These are phyloP conservation scores for Mixia osmundae DNA, from an alignment of 1,284 basidiomycete species.

Conservation along the genomic window DNA sequence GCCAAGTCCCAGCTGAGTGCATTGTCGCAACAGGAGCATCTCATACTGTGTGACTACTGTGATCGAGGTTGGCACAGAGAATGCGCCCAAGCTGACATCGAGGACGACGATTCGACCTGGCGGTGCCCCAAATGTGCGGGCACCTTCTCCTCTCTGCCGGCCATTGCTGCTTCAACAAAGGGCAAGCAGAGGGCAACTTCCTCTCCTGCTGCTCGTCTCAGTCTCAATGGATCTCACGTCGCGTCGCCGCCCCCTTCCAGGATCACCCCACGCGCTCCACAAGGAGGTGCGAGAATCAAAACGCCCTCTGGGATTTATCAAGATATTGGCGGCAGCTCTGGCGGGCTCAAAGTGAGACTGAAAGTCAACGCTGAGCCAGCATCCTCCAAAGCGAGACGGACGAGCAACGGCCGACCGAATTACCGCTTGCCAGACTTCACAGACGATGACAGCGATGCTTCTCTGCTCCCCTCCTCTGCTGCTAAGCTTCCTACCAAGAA, in stretches of 20 bases:
- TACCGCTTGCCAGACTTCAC: neutral
- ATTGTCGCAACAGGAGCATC: constrained; percentile 54
- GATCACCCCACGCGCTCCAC: neutral
- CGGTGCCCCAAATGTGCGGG: constrained; percentile 33
- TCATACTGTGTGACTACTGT: constrained; percentile 83
- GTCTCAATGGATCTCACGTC: neutral
- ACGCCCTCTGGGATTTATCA: neutral
- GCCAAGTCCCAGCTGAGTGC: no score
- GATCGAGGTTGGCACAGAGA: constrained; percentile 90
- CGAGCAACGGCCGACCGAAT: neutral
- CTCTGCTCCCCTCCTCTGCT: neutral
- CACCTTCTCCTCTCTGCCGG: no score
- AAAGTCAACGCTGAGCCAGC: neutral
- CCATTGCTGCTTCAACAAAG: no score
- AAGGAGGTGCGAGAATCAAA: neutral
- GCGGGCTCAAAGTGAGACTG: no score
- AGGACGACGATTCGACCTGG: constrained; percentile 4
- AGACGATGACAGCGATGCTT: neutral
- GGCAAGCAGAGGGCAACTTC: no score
- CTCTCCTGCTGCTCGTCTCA: neutral
- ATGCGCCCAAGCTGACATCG: constrained; percentile 26
- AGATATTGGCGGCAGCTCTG: no score
- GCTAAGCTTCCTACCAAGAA: neutral
- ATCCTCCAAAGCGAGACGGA: neutral
- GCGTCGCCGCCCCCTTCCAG: neutral